Evolutionary conservation across 2,329 filamentous ascomycete genomes (phyloP), one percentile per base, ranked within the genome.

Genomic region (Chaetomiaceae sp.): DNA sequence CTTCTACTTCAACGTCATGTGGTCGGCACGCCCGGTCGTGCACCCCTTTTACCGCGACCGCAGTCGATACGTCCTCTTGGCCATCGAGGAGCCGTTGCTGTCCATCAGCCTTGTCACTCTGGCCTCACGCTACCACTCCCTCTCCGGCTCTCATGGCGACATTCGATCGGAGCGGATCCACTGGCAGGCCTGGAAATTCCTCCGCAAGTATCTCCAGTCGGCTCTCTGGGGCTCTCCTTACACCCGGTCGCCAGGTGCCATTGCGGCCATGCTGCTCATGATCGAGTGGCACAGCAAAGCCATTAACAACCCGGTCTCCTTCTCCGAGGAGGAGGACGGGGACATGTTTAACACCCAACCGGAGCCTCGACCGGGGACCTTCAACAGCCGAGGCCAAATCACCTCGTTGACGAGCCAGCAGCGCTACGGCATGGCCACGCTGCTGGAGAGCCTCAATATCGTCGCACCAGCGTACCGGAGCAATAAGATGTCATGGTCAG

Each of bases 1-100:
- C 39, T 42, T 41, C 14, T 42, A 42, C 39, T 42, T 42, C n/a
- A 27, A 42, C n/a, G 39, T 31, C 25, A 42, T 42, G 39, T 42
- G 39, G 39, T 17, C 39, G n/a, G 14, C 31, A 4, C 39, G 39
- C 9, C 39, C 39, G 2, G 39, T 42, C n/a, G 39, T 42, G n/a
- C 39, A 42, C 39, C 25, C 39, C 13, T 42, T 31, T 19, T 42
- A 42, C 23, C 23, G 39, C 4, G 39, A 42, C 23, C 30, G 16
- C 23, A 42, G 39, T 17, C 23, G 39, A 5, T 42, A 42, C 25
- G 23, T 8, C 16, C 39, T 30, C 23, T 10, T 42, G n/a, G 23
- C 25, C n/a, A n/a, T 13, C 23, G 39, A 42, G 14, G 39, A 42
- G 16, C 39, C 39, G 23, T 9, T 42, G 21, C 23, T 42, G 39